Base-by-base conservation (phyloP, 2,329 filamentous ascomycete species). In the Botryosphaeria dothidea region DNA sequence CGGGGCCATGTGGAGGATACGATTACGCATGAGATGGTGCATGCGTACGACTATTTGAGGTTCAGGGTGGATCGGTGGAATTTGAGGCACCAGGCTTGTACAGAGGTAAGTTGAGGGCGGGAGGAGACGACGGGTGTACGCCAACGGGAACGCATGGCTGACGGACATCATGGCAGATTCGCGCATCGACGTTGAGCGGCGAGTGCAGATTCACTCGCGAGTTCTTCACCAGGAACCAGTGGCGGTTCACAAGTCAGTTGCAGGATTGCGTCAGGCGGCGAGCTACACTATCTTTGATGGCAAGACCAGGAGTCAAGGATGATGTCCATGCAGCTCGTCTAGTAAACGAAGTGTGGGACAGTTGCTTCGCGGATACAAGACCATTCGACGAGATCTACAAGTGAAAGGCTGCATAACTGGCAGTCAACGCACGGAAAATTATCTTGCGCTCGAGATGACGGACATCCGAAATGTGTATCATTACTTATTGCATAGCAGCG, bases 291-390 rank as follows among this genome's bases (percentile, higher is more conserved):
- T 96, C 92, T 23, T 87, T 99, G 71, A 86, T 88, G 81, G 88
- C 86, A 36, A 84, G 95, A 67, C 92, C 93, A 17, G 84, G 85
- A 52, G 95, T 93, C 75, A 92, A 91, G 77, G 91, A 96, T 77
- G 89, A 96, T 71, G 88, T 89, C 15, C 92, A 98, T 70, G 95
- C 95, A 3, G 86, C 88, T 60, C 92, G 91, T 80, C 89, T 96
- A 27, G 92, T 99, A 65, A 95, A 98, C 78, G 90, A 96, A 78
- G 95, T 99, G n/a, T 99, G 94, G 92, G 93, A 97, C 70, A 97
- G 93, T 72, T 99, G 95, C 78, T 99, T 96, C 77, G 83, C 87
- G 60, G 95, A 99, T 79, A 98, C 94, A 3, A 84, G 95, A 73
- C 95, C 95, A 2, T 99, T 99, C 79, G 93, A 98, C 77, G 94